Evolutionary conservation across 345 rosid species (phyloP), one percentile per base, ranked within the genome.

Genomic region (Kernera saxatilis): DNA sequence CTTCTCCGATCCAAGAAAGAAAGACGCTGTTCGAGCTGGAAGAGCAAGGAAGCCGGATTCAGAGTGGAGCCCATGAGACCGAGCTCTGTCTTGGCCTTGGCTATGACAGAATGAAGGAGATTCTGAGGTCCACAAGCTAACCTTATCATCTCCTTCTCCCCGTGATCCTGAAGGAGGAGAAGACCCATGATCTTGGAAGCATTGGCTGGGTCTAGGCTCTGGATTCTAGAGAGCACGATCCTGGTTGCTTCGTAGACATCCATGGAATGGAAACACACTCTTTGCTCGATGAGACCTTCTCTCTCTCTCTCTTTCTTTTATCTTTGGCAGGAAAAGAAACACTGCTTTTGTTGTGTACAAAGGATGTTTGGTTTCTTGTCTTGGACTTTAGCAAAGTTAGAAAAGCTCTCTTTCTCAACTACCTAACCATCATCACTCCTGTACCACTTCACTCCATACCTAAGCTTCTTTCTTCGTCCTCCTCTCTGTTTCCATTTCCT

Each of bases 141-240:
- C 65, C 96, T 77, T 70, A 87, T 86, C 91, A 87, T 85, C 73
- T 87, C 96, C 63, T 89, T 86, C 62, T 89, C 96, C 2, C 89
- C 87, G 23, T 85, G 87, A 58, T 89, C 96, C 66, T 89, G 89
- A 72, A 87, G 84, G 30, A 89, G 84, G 70, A 89, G 86, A 25
- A 87, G 76, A 74, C 93, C 89, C 88, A 89, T 85, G 84, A 87
- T 89, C 78, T 82, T 89, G 29, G 96, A 87, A 9, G 96, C 92
- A 78, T 87, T 85, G 26, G 85, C 87, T 21, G 91, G 86, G 76
- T 89, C 96, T 37, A 83, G 21, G 73, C 49, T 83, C 72, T 87
- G 89, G 77, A 87, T 86, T 77, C 87, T 85, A 8, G 93, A 89
- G 77, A 86, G 79, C 48, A 86, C 91, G 49, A 78, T 70, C 60